Evolutionary conservation across 169 alveolate species (phyloP).

Genomic region (Plasmodium gallinaceum): DNA sequence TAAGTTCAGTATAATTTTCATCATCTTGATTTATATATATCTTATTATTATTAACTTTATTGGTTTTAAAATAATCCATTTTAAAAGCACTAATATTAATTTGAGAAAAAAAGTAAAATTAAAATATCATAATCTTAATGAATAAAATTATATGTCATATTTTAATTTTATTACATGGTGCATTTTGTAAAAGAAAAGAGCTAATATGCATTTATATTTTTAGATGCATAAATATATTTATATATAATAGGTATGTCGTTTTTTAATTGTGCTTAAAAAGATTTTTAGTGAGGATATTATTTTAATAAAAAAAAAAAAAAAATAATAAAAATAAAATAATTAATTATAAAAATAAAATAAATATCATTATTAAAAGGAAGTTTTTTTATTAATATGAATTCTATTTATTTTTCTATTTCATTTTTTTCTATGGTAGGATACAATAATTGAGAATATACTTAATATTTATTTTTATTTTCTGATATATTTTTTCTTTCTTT

Average conservation of each 20-base stretch:
- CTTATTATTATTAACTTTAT: slow-evolving; percentile 2
- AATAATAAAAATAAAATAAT: too few relatives aligned
- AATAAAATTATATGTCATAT: slow-evolving; percentile 19
- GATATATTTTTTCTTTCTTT: neutral
- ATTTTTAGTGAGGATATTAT: neutral
- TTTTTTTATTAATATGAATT: too few relatives aligned
- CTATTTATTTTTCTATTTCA: too few relatives aligned
- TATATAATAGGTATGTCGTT: neutral
- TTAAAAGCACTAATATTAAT: slow-evolving; percentile 16
- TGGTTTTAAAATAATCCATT: slow-evolving; percentile 34
- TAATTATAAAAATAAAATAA: too few relatives aligned
- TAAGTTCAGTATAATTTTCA: neutral
- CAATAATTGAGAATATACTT: too few relatives aligned
- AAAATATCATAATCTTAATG: slow-evolving; percentile 5
- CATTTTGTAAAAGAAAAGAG: slow-evolving; percentile 15
- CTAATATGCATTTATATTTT: slow-evolving; percentile 1
- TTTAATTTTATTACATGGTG: slow-evolving; percentile 11
- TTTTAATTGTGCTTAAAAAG: too few relatives aligned
- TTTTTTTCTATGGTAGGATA: too few relatives aligned
- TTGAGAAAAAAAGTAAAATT: slow-evolving; percentile 3
- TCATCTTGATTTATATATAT: neutral
- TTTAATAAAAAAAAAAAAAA: neutral
- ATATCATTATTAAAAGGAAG: too few relatives aligned
- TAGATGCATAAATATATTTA: neutral
- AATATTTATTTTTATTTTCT: neutral